A percentile compares a stretch with the other conserved stretches of the same genome.
These are phyloP conservation scores for Lasiodiplodia sp. DNA, from an alignment of 2,329 filamentous ascomycete genomes.

Conservation along the genomic window DNA sequence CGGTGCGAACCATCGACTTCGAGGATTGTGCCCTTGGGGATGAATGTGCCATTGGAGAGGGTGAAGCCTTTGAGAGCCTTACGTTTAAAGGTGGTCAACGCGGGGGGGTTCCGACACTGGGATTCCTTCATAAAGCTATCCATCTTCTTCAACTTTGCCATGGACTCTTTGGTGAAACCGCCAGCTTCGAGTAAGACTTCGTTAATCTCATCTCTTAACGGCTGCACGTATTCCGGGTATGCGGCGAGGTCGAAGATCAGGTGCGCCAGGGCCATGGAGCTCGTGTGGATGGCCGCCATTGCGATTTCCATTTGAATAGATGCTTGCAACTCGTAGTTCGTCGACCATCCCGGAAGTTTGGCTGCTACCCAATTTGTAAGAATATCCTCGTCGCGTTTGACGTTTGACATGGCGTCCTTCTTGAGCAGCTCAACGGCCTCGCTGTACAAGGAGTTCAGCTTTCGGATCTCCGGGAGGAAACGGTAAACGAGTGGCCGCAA, in stretches of 20 bases:
- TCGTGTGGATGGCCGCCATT: constrained; percentile 36
- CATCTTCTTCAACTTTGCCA: constrained; percentile 41
- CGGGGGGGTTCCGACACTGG: constrained; percentile 33
- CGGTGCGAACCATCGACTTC: neutral
- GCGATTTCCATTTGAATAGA: neutral
- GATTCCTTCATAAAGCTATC: constrained; percentile 46
- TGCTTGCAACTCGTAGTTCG: neutral
- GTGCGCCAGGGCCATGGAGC: constrained; percentile 37
- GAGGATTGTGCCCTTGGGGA: constrained; percentile 32
- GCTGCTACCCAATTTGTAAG: constrained; percentile 33
- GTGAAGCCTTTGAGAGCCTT: neutral
- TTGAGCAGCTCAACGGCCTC: constrained; percentile 45
- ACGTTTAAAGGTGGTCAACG: neutral
- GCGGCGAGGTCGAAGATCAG: constrained; percentile 36
- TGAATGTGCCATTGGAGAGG: constrained; percentile 38
- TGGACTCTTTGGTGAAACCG: constrained; percentile 32
- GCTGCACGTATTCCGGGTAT: constrained; percentile 37
- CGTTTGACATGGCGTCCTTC: constrained; percentile 38
- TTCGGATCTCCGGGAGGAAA: constrained; percentile 44
- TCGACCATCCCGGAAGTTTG: constrained; percentile 24
- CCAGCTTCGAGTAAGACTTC: constrained; percentile 36
- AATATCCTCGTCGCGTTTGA: constrained; percentile 35
- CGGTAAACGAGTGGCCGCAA: constrained; percentile 45
- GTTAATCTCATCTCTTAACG: constrained; percentile 39
- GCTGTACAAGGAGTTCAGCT: constrained; percentile 40